phyloP scores from a whole-genome alignment of 129 eudicot genomes.

The Lactuca saligna region DNA sequence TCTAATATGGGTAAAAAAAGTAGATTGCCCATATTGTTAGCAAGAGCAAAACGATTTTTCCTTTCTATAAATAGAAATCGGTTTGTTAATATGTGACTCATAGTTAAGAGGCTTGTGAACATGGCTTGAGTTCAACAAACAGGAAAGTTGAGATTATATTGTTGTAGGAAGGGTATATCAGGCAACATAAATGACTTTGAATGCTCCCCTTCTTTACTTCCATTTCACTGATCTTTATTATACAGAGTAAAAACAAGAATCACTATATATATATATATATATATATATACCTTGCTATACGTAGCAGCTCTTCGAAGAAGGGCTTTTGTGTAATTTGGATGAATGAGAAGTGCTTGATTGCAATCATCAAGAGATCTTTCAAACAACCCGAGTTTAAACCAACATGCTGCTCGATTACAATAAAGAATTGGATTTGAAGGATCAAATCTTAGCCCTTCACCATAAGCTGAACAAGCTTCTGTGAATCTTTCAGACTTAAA shows the following conservation, averaged over 20 bases:
- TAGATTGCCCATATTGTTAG: too few species aligned
- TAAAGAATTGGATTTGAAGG: slow-evolving; percentile 75
- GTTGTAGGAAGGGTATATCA: slow-evolving; percentile 23
- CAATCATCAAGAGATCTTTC: slow-evolving; percentile 81
- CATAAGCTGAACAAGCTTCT: slow-evolving; percentile 93
- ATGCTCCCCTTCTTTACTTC: neutral
- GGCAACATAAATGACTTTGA: slow-evolving; percentile 16
- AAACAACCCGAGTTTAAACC: slow-evolving; percentile 80
- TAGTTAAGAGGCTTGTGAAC: slow-evolving; percentile 20
- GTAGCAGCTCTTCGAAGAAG: slow-evolving; percentile 89
- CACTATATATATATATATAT: too few species aligned
- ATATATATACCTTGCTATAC: slow-evolving; percentile 58
- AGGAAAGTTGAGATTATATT: neutral
- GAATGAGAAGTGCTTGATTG: slow-evolving; percentile 79
- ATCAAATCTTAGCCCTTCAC: slow-evolving; percentile 80
- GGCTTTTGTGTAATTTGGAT: slow-evolving; percentile 86
- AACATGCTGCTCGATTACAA: slow-evolving; percentile 95
- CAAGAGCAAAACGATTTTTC: too few species aligned
- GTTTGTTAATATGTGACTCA: slow-evolving; percentile 10
- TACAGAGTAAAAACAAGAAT: neutral
- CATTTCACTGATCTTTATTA: neutral
- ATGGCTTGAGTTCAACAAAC: slow-evolving; percentile 16
- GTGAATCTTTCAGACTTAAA: slow-evolving; percentile 83
- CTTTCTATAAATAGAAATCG: neutral
- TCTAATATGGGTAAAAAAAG: too few species aligned